Evolutionary conservation across 176 grass and related monocot species (phyloP).

Genomic region (Typha latifolia): DNA sequence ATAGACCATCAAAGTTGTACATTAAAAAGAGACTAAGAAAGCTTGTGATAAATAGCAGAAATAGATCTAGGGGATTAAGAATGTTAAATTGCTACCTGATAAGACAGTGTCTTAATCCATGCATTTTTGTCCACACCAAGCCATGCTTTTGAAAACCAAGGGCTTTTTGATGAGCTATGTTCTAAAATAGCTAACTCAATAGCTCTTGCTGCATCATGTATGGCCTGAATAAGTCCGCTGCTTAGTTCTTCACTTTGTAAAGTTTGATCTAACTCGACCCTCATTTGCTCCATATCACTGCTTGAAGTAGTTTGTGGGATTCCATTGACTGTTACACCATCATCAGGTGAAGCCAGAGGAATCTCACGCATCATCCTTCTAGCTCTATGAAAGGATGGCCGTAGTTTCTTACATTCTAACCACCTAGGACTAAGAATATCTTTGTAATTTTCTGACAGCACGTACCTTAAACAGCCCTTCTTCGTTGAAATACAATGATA

Average conservation of each 20-base stretch:
- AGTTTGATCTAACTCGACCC: constrained; percentile 60
- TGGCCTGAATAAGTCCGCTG: constrained; percentile 61
- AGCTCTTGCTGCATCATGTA: constrained; percentile 92
- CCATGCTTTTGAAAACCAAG: constrained; percentile 81
- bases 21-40: no score
- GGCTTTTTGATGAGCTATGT: constrained; percentile 37
- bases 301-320: constrained; percentile 39
- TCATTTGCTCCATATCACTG: constrained; percentile 57
- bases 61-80: constrained; percentile 9
- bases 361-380: constrained; percentile 25
- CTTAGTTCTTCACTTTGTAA: constrained; percentile 66
- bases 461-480: constrained; percentile 32
- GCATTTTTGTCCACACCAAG: constrained; percentile 76
- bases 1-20: no score
- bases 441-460: constrained; percentile 20
- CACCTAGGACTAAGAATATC: constrained; percentile 26
- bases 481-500: constrained; percentile 33
- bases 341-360: constrained; percentile 53
- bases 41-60: background rate
- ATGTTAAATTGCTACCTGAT: constrained; percentile 48
- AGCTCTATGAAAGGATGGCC: constrained; percentile 27
- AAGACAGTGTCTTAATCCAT: constrained; percentile 84
- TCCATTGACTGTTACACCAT: constrained; percentile 64
- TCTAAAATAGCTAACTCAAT: constrained; percentile 80
- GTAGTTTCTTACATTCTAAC: constrained; percentile 47